phyloP scores from a whole-genome alignment of 371 early-diverging fungal species.

The Rhizomucor pusillus region DNA sequence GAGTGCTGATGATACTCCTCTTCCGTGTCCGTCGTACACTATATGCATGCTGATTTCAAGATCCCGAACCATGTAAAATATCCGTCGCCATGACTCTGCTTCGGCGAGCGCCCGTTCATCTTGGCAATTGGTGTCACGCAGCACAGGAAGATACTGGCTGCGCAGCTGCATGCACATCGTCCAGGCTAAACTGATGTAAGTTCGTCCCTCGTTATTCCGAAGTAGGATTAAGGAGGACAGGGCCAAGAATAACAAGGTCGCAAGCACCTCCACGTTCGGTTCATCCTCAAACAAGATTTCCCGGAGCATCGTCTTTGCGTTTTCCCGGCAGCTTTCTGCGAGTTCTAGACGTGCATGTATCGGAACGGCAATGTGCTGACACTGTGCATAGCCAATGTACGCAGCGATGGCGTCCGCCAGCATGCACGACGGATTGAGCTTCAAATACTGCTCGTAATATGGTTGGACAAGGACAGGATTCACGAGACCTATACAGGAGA shows the following conservation, averaged over 20 bases:
- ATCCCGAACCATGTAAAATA: constrained; percentile 33
- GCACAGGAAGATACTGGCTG: constrained; percentile 16
- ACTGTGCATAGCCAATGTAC: constrained; percentile 4
- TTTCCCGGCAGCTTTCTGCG: constrained; percentile 22
- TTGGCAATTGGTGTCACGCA: constrained; percentile 3
- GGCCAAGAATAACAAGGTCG: constrained; percentile 21
- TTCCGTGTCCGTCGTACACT: constrained; percentile 21
- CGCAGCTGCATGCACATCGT: constrained; percentile 30
- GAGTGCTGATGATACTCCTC: constrained; percentile 20
- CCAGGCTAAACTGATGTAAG: constrained; percentile 35
- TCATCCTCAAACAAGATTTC: constrained; percentile 27
- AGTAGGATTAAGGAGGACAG: constrained; percentile 23
- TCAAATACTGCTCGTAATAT: constrained; percentile 21
- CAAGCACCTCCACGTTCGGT: constrained; percentile 23
- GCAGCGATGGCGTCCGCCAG: constrained; percentile 28
- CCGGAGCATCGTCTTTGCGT: constrained; percentile 24
- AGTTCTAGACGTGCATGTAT: constrained; percentile 16
- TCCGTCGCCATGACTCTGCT: constrained; percentile 42
- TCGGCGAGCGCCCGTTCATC: constrained; percentile 7
- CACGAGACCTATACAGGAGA: constrained; percentile 19
- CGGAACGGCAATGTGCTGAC: background rate
- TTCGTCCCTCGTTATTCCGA: constrained; percentile 30
- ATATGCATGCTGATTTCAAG: constrained; percentile 26
- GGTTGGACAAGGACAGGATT: constrained; percentile 23
- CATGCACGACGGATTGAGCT: constrained; percentile 22